A percentile compares a stretch with the other conserved stretches of the same genome.
Evolutionary conservation across 78 protist species (phyloP).

Genomic region (Dictyostelium citrinum): DNA sequence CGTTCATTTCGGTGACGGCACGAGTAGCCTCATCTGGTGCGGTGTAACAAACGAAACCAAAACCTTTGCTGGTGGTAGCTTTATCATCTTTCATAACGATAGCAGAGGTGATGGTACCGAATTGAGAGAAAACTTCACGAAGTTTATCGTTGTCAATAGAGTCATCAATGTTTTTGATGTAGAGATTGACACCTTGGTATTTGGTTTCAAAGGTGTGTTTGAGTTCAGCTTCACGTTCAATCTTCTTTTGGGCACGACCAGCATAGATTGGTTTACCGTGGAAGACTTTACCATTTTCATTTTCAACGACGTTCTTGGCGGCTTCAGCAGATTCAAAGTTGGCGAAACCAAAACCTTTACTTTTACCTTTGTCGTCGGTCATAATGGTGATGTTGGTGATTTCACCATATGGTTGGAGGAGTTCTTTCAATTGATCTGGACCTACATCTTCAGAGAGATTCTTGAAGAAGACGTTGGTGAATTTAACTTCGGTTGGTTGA

Average conservation of each 20-base stretch:
- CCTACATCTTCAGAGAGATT: slow-evolving; percentile 79
- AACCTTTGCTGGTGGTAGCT: slow-evolving; percentile 87
- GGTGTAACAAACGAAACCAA: slow-evolving; percentile 98
- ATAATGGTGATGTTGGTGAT: slow-evolving; percentile 81
- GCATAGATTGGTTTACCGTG: slow-evolving; percentile 87
- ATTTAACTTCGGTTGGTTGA: slow-evolving; percentile 63
- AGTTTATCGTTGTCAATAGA: slow-evolving; percentile 91
- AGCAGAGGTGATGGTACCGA: slow-evolving; percentile 95
- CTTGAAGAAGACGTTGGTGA: slow-evolving; percentile 97
- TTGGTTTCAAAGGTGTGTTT: slow-evolving; percentile 85
- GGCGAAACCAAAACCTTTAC: slow-evolving; percentile 96
- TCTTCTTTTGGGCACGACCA: slow-evolving; percentile 91
- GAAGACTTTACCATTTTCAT: slow-evolving; percentile 83
- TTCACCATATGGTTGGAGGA: slow-evolving; percentile 85
- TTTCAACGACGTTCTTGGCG: slow-evolving; percentile 90
- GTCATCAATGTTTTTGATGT: slow-evolving; percentile 98
- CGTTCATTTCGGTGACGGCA: slow-evolving; percentile 97
- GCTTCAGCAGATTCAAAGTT: slow-evolving; percentile 92
- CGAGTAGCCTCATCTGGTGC: slow-evolving; percentile 94
- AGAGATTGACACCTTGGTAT: slow-evolving; percentile 94
- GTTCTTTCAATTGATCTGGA: slow-evolving; percentile 79
- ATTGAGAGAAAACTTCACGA: slow-evolving; percentile 85
- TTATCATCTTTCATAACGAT: slow-evolving; percentile 94
- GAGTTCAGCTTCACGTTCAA: slow-evolving; percentile 92
- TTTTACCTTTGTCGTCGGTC: slow-evolving; percentile 85